Evolutionary conservation across 2,329 filamentous ascomycete species (phyloP).

Genomic region (Neonectria faginata): DNA sequence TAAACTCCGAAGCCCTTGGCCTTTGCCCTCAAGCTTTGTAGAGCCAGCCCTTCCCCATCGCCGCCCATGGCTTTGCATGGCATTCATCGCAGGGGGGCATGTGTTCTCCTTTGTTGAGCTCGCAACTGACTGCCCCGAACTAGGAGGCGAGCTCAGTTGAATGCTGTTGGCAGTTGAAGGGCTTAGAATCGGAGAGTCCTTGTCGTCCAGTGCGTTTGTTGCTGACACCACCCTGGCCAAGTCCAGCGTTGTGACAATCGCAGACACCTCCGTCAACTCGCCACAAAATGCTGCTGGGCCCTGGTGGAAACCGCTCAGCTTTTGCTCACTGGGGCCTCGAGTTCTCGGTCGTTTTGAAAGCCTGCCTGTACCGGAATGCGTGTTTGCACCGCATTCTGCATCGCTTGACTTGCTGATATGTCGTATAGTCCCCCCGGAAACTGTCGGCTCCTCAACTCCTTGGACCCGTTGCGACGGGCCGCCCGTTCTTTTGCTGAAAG

Average conservation of each 20-base stretch:
- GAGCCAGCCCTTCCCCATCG: conserved; percentile 53
- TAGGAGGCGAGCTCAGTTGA: conserved; percentile 17
- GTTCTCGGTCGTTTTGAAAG: conserved; percentile 28
- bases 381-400: conserved; percentile 22
- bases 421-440: neutral
- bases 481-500: conserved; percentile 78
- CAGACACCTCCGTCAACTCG: conserved; percentile 21
- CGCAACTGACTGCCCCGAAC: conserved; percentile 19
- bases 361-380: conserved; percentile 25
- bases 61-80: conserved; percentile 45
- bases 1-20: conserved; percentile 56
- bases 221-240: conserved; percentile 19
- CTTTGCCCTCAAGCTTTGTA: conserved; percentile 53
- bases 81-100: neutral
- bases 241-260: conserved; percentile 17
- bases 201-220: neutral
- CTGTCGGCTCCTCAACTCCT: conserved; percentile 14
- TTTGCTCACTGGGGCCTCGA: conserved; percentile 19
- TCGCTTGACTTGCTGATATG: conserved; percentile 33
- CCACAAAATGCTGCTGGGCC: neutral
- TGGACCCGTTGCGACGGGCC: conserved; percentile 56
- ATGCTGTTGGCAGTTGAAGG: conserved; percentile 27
- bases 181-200: conserved; percentile 6
- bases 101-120: conserved; percentile 31
- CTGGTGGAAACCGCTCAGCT: neutral